Evolutionary conservation across 1,139 yeast species (phyloP).

Genomic region (Yamadazyma atlantica): DNA sequence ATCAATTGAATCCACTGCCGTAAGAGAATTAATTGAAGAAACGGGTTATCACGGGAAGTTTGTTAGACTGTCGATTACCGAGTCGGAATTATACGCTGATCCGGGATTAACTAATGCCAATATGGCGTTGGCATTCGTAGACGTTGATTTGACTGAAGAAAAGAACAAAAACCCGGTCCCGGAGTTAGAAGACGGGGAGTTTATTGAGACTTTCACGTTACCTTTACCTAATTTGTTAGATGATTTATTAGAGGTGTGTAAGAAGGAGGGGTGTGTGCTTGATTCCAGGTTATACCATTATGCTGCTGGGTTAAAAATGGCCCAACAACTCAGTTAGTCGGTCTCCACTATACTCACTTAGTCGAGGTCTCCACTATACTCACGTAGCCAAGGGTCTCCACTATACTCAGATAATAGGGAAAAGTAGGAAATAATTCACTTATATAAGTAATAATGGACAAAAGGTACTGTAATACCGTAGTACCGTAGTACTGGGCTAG

Average conservation of each 20-base stretch:
- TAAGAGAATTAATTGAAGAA: slow-evolving; percentile 85
- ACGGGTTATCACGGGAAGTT: slow-evolving; percentile 82
- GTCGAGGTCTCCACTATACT: too few relatives aligned
- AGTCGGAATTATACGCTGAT: slow-evolving; percentile 64
- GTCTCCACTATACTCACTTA: too few relatives aligned
- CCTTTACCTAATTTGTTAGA: slow-evolving; percentile 61
- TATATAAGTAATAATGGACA: too few relatives aligned
- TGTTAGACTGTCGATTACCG: slow-evolving; percentile 47
- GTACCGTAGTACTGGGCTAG: too few relatives aligned
- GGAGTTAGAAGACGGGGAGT: slow-evolving; percentile 83
- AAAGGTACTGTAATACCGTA: too few relatives aligned
- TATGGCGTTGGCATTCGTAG: slow-evolving; percentile 74
- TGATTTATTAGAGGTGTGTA: slow-evolving; percentile 48
- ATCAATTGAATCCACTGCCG: slow-evolving; percentile 73
- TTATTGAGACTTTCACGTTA: slow-evolving; percentile 75
- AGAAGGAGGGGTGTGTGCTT: slow-evolving; percentile 64
- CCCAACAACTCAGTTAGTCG: slow-evolving; percentile 1
- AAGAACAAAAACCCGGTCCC: slow-evolving; percentile 70
- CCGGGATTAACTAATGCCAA: slow-evolving; percentile 96
- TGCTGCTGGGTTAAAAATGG: slow-evolving; percentile 59
- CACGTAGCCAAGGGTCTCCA: too few relatives aligned
- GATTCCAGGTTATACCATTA: slow-evolving; percentile 88
- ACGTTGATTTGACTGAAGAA: slow-evolving; percentile 65
- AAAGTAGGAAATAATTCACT: too few relatives aligned
- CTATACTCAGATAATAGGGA: too few relatives aligned